Percentiles rank a stretch among this genome's conserved stretches.
These are phyloP conservation scores for Leptographium galeiforme DNA, from an alignment of 2,329 filamentous ascomycete genomes.

Conservation along the genomic window DNA sequence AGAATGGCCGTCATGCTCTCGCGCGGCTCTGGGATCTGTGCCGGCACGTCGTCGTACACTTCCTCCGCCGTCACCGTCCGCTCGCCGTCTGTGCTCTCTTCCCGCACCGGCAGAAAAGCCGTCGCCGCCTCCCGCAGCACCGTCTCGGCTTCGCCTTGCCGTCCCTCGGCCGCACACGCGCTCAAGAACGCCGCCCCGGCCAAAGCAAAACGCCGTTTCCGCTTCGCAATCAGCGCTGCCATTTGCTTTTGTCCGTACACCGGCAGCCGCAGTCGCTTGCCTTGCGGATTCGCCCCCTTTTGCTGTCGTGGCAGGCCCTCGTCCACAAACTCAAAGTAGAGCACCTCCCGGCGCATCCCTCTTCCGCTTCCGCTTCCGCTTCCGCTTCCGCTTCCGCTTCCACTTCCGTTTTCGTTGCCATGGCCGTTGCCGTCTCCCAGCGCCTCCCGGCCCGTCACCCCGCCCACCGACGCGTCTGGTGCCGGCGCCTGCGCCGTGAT, in stretches of 20 bases:
- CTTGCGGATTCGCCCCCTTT: slow-evolving; percentile 55
- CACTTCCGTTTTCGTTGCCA: not conserved
- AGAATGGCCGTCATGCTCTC: slow-evolving; percentile 76
- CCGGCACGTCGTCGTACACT: slow-evolving; percentile 39
- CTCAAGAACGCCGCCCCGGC: slow-evolving; percentile 69
- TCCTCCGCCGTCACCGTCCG: slow-evolving; percentile 12
- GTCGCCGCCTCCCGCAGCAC: slow-evolving; percentile 45
- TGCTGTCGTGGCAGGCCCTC: slow-evolving; percentile 79
- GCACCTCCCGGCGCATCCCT: slow-evolving; percentile 44
- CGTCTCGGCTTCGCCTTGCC: slow-evolving; percentile 33
- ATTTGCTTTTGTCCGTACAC: slow-evolving; percentile 90
- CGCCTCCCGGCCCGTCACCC: slow-evolving; percentile 34
- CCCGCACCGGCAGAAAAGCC: slow-evolving; percentile 41
- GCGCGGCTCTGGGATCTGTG: slow-evolving; percentile 65
- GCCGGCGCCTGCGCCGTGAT: slow-evolving; percentile 28
- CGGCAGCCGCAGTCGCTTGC: slow-evolving; percentile 76
- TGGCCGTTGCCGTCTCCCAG: too few relatives aligned
- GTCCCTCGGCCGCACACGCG: slow-evolving; percentile 40
- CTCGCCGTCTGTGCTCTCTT: not conserved
- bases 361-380: too few relatives aligned
- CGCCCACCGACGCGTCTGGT: slow-evolving; percentile 43
- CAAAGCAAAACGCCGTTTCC: slow-evolving; percentile 69
- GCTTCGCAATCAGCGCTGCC: slow-evolving; percentile 75
- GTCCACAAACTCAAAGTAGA: slow-evolving; percentile 88
- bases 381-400: too few relatives aligned